Evolutionary conservation across 2,329 filamentous ascomycete genomes (phyloP), one percentile per base, ranked within the genome.

Genomic region (Sclerotinia subarctica): DNA sequence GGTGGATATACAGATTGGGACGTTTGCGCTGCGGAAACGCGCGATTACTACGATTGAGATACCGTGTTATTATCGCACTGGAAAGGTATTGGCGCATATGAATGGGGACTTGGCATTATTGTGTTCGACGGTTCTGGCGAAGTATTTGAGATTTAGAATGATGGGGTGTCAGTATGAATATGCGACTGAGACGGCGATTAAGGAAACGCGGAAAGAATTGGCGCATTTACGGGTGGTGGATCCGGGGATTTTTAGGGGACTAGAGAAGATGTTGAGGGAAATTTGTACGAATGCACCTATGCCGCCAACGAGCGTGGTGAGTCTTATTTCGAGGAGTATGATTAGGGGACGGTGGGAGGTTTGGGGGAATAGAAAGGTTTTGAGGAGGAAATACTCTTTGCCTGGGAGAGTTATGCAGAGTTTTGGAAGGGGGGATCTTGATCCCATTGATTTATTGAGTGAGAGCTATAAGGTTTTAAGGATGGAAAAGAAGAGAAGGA

Each of bases 81-180:
- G 42, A 1, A n/a, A 35, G 6, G 62, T 62, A 29, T 26, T 52
- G 5, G 53, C 59, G 19, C 64, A 64, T n/a, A 44, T 59, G 11
- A 64, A 71, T 49, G 73, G 72, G 17, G 64, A 71, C 35, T 66
- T 74, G 2, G 68, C 73, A 13, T 64, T 69, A 17, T 66, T 76
- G 10, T 76, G 71, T 59, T 70, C 73, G 15, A 74, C 71, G 5
- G 72, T 73, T 1, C 58, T 76, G 7, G 73, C 68, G 2, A 74
- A 73, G 17, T 76, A 76, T 67, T 54, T 76, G 6, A 70, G 70
- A 5, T 57, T 71, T 26, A 68, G 74, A 13, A 74, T 74, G 70
- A 70, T 72, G 24, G 74, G 74, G 10, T 67, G 70, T 11, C 74
- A 75, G 69, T 76, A 75, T 56, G 74, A 76, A 70, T 69, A 68